Conservation (phyloP, 352 stramenopile species). For the Globisporangium takayamanum region DNA sequence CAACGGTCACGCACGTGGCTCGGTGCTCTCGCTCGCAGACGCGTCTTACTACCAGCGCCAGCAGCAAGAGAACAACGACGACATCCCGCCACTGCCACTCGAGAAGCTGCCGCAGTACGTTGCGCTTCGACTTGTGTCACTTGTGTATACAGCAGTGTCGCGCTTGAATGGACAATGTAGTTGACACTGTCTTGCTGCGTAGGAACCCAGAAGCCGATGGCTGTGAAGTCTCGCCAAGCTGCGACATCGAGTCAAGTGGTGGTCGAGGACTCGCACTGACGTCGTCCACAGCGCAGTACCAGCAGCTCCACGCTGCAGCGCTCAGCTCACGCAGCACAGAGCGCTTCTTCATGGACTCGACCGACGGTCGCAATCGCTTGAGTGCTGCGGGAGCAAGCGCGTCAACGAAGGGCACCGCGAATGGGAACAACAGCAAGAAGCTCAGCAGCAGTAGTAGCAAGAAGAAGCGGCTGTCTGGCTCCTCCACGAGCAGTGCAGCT, state of each 20-base stretch:
- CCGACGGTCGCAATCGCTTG: conserved; percentile 11
- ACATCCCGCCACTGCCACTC: conserved; percentile 43
- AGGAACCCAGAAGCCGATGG: conserved; percentile 26
- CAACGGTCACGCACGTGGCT: conserved; percentile 1
- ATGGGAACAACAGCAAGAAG: conserved; percentile 22
- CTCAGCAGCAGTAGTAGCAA: conserved; percentile 17
- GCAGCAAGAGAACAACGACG: conserved; percentile 38
- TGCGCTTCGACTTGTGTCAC: neutral
- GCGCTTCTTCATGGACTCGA: conserved; percentile 21
- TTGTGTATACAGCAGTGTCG: neutral
- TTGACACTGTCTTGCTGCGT: neutral
- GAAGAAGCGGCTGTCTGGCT: conserved; percentile 14
- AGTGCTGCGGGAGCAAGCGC: neutral
- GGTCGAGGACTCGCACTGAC: neutral
- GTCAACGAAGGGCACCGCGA: conserved; percentile 11
- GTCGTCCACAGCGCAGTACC: conserved; percentile 1
- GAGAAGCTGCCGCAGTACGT: conserved; percentile 48
- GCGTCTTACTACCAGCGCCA: neutral
- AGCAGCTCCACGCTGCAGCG: conserved; percentile 13
- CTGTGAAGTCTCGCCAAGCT: conserved; percentile 16
- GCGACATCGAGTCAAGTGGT: conserved; percentile 9
- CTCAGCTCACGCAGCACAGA: conserved; percentile 29
- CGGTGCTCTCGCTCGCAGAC: too few relatives aligned
- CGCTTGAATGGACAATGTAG: neutral
- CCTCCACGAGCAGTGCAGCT: neutral